Evolutionary conservation across 148 eudicot species (phyloP).

Genomic region (Cornus controversa): DNA sequence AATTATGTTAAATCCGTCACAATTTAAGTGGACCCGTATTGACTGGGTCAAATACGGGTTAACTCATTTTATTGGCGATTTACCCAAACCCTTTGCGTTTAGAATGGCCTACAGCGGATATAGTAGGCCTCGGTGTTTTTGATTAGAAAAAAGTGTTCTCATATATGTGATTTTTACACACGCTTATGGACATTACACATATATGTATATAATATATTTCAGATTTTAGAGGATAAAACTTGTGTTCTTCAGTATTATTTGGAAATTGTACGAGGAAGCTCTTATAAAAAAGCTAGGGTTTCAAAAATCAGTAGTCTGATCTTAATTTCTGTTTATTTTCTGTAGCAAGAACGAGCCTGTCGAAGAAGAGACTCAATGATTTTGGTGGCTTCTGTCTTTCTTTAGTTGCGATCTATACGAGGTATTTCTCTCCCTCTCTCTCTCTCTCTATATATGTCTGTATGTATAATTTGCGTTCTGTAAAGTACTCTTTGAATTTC

Average conservation of each 20-base stretch:
- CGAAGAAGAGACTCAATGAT: neutral
- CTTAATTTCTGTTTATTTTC: neutral
- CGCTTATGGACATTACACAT: no score
- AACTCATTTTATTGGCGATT: no score
- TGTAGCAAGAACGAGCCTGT: neutral
- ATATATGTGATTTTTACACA: no score
- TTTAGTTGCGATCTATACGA: neutral
- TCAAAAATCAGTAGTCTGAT: neutral
- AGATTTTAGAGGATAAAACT: neutral
- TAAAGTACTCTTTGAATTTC: no score
- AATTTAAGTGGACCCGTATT: no score
- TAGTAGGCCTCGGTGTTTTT: no score
- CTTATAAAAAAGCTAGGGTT: neutral
- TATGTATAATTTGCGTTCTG: neutral
- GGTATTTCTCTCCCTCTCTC: neutral
- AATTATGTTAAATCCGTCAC: no score
- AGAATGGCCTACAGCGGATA: no score
- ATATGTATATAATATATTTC: neutral
- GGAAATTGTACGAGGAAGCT: neutral
- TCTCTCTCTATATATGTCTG: neutral
- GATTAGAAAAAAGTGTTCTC: no score
- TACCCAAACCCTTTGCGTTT: no score
- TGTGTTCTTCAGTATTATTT: neutral
- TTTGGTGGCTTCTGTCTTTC: neutral
- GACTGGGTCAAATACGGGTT: no score